phyloP scores from a whole-genome alignment of 331 rosid genomes.

The Pyracantha coccinea region DNA sequence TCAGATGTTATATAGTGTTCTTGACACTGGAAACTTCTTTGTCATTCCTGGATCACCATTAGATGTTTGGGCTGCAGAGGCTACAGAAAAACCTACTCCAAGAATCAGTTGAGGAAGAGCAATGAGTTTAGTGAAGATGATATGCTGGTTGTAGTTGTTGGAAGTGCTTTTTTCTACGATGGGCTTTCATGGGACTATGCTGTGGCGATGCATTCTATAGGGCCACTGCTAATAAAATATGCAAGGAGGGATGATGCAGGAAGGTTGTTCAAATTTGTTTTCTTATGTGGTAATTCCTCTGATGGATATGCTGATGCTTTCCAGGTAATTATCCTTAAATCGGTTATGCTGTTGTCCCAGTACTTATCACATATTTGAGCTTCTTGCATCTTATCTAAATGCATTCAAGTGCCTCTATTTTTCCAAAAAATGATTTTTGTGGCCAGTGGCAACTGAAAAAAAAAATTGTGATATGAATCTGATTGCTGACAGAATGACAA shows the following conservation, averaged over 20 bases:
- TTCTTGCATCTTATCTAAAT: not conserved
- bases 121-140: conserved; percentile 53
- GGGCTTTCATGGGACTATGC: conserved; percentile 75
- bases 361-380: not conserved
- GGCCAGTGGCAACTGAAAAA: not conserved
- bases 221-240: conserved; percentile 67
- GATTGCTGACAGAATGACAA: not conserved
- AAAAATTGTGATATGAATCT: not conserved
- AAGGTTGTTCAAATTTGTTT: conserved; percentile 66
- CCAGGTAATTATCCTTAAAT: conserved; percentile 45
- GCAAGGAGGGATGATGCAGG: conserved; percentile 57
- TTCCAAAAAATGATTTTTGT: not conserved
- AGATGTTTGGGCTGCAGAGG: conserved; percentile 78
- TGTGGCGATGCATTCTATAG: conserved; percentile 69
- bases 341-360: not conserved
- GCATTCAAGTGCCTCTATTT: not conserved
- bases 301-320: conserved; percentile 31
- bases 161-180: conserved; percentile 68
- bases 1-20: conserved; percentile 86
- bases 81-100: conserved; percentile 55
- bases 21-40: conserved; percentile 89
- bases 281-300: conserved; percentile 73
- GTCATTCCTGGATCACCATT: conserved; percentile 94
- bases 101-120: conserved; percentile 45
- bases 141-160: conserved; percentile 69